A percentile compares a stretch with the other conserved stretches of the same genome.
Conservation (phyloP, 129 eudicot species). For the Apium graveolens region DNA sequence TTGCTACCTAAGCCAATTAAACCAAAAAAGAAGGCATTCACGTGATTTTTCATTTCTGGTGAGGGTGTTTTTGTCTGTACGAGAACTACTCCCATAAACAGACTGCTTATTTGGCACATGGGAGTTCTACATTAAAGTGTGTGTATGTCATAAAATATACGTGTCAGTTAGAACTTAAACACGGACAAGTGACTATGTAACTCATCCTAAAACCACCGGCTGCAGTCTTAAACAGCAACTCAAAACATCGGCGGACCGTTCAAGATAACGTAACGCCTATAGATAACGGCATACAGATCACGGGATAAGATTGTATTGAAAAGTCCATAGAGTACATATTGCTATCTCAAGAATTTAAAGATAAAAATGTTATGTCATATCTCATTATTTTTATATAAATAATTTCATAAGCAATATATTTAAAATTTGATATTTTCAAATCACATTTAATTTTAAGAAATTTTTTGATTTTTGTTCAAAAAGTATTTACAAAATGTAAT, state of each 20-base stretch:
- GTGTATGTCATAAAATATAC: background rate
- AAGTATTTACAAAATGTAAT: too few species aligned
- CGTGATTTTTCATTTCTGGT: background rate
- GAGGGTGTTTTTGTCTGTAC: constrained; percentile 11
- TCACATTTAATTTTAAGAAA: too few species aligned
- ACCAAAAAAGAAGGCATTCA: background rate
- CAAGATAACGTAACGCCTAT: background rate
- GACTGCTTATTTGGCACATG: background rate
- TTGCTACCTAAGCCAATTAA: background rate
- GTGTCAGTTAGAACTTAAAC: background rate
- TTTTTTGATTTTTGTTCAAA: too few species aligned
- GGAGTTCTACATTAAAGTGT: background rate
- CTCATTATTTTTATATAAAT: background rate
- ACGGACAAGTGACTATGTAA: background rate
- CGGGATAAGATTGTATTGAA: background rate
- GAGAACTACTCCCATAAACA: background rate
- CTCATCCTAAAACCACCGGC: background rate
- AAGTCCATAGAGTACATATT: background rate
- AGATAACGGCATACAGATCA: too few species aligned
- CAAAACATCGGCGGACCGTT: background rate
- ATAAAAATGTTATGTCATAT: background rate
- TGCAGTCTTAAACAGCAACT: background rate
- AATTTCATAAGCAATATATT: too few species aligned
- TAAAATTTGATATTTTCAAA: too few species aligned
- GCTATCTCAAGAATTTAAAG: background rate